Evolutionary conservation across 257 asterid species (phyloP).

Genomic region (Cynanchum wilfordii): DNA sequence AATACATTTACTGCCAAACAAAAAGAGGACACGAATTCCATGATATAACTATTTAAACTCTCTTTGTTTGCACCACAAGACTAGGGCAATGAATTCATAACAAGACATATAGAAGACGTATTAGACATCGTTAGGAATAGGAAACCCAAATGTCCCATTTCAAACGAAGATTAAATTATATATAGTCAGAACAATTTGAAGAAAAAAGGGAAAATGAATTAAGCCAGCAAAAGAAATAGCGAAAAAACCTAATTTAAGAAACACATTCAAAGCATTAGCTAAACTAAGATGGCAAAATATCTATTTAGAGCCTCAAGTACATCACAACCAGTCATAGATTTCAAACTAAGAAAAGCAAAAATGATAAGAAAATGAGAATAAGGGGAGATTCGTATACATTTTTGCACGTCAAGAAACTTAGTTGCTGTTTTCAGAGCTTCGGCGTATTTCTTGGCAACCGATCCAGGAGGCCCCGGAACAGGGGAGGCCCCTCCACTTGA

Average conservation of each 20-base stretch:
- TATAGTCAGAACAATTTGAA: background rate
- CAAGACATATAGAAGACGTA: background rate
- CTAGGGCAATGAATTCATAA: background rate
- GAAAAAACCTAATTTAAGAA: background rate
- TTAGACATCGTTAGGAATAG: background rate
- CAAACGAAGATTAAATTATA: background rate
- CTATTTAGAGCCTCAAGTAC: background rate
- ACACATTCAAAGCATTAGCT: background rate
- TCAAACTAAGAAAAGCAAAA: background rate
- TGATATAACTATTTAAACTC: background rate
- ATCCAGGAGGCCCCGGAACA: conserved; percentile 68
- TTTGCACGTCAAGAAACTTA: conserved; percentile 84
- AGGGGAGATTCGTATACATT: conserved; percentile 37
- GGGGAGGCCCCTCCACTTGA: conserved; percentile 51
- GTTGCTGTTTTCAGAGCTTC: conserved; percentile 64
- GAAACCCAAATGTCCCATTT: background rate
- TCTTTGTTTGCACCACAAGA: background rate
- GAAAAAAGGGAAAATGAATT: background rate
- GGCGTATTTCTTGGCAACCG: conserved; percentile 45
- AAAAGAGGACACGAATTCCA: background rate
- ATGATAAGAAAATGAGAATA: background rate
- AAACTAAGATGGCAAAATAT: conserved; percentile 1
- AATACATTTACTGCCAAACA: background rate
- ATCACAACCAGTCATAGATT: background rate
- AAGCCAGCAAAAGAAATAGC: background rate